These are phyloP conservation scores for Kodamaea fungicola DNA, from an alignment of 1,139 yeast genomes.

Conservation along the genomic window DNA sequence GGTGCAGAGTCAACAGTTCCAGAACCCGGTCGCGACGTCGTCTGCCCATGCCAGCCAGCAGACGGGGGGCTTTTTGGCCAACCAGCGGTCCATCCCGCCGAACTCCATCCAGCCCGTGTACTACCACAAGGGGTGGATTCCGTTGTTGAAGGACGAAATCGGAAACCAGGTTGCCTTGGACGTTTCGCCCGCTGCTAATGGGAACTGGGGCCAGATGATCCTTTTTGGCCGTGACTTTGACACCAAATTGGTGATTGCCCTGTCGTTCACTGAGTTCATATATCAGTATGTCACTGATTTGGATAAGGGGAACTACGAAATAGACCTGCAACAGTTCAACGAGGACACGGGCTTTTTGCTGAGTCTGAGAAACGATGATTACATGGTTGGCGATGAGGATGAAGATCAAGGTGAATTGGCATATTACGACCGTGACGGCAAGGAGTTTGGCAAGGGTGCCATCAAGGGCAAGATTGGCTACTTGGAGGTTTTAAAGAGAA, in stretches of 20 bases:
- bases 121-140: conserved; percentile 60
- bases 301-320: conserved; percentile 50
- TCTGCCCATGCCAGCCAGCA: conserved; percentile 8
- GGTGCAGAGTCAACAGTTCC: conserved; percentile 28
- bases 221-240: conserved; percentile 64
- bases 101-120: conserved; percentile 54
- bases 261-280: conserved; percentile 54
- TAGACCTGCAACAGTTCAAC: conserved; percentile 32
- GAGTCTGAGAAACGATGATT: conserved; percentile 36
- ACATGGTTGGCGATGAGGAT: conserved; percentile 43
- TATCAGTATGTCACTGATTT: conserved; percentile 47
- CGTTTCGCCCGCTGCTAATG: conserved; percentile 59
- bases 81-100: conserved; percentile 57
- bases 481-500: conserved; percentile 50
- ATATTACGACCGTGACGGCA: conserved; percentile 33
- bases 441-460: conserved; percentile 40
- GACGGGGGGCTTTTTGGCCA: conserved; percentile 36
- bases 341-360: conserved; percentile 24
- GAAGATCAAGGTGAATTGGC: conserved; percentile 42
- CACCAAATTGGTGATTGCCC: conserved; percentile 56
- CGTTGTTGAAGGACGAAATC: conserved; percentile 52
- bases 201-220: conserved; percentile 61
- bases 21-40: conserved; percentile 10
- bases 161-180: conserved; percentile 65
- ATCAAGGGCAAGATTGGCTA: conserved; percentile 40